Evolutionary conservation across 2,329 filamentous ascomycete genomes (phyloP), one percentile per base, ranked within the genome.

Genomic region (Mycosphaerella sp.): DNA sequence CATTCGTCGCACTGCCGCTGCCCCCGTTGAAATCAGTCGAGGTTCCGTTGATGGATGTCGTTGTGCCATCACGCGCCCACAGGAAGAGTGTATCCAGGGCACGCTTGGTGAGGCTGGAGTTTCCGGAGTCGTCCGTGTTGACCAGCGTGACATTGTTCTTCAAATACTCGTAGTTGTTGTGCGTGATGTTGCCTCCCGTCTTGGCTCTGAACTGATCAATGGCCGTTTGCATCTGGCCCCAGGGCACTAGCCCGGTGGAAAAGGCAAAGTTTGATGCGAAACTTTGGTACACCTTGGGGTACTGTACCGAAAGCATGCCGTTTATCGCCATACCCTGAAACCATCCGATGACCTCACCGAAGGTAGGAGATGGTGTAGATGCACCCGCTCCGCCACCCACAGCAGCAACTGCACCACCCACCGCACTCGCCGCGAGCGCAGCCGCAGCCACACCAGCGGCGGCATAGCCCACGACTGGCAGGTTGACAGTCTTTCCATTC

Each of bases 261-360:
- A 96, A 97, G 45, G 79, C 91, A 70, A 98, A 97, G 74, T 97
- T 97, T 74, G 88, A 88, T 58, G 86, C 77, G 72, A 95, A 98
- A 69, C 84, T 92, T 62, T 85, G 83, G 74, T 97, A 97, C 38
- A 97, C 83, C 36, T 82, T 77, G 3, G 93, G 93, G 62, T 95
- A 90, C 64, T 85, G 82, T 64, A 95, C 91, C 56, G 88, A 95
- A 69, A 95, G 79, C 93, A 97, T 97, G 61, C 93, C 91, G 71
- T 93, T 96, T 76, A 93, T 86, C 29, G 93, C 90, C 78, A 97
- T 87, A 47, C 86, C 85, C 72, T 97, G 91, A 71, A 97, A 95
- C 82, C 88, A 95, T 58, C 85, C 84, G 62, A 95, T 80, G 45
- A 95, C 84, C 66, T 96, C 89, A 43, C 79, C 79, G 69, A 97